Evolutionary conservation across 2,329 filamentous ascomycete genomes (phyloP), one percentile per base, ranked within the genome.

Genomic region (Dendrostoma leiphaemia): DNA sequence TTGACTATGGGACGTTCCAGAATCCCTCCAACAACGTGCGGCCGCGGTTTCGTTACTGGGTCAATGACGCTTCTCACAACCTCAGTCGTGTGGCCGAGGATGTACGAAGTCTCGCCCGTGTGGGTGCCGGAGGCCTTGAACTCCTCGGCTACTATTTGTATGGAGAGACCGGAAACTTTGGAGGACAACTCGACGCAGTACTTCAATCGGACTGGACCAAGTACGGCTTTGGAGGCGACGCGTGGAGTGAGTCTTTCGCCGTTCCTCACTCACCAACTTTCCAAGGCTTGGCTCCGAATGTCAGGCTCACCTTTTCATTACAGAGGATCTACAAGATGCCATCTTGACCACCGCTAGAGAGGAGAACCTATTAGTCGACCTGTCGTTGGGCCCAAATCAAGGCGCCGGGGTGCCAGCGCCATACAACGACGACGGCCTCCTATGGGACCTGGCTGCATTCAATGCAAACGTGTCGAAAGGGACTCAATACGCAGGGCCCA

Each of bases 381-480:
- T 77, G 59, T 65, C 71, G 0, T 45, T 79, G 1, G 77, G 76
- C 0, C 71, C 76, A 0, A 76, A 76, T 55, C 72, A 77, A 59
- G 78, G 76, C 4, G 67, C 72, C 43, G 77, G 77, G 13, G 73
- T 77, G 9, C 76, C 76, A 1, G 67, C 71, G 1, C 58, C 62
- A 1, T 51, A 57, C 1, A 60, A 65, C 21, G 63, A 68, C 43
- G 66, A 69, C 5, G 73, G 71, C 0, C 61, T 71, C 9, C 56
- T 64, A 50, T 70, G 64, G 64, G 62, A 73, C 52, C 45, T 74
- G 53, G 47, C 58, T 10, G 51, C 62, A 6, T 67, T 63, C 57
- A 66, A 68, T 26, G 60, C 62, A 1, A 63, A 62, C 1, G 55
- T 74, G 5, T 61, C 67, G 15, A 24, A 64, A 2, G 63, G 63